These are phyloP conservation scores for Saturnispora halmiae DNA, from an alignment of 805 yeast genomes.

Conservation along the genomic window DNA sequence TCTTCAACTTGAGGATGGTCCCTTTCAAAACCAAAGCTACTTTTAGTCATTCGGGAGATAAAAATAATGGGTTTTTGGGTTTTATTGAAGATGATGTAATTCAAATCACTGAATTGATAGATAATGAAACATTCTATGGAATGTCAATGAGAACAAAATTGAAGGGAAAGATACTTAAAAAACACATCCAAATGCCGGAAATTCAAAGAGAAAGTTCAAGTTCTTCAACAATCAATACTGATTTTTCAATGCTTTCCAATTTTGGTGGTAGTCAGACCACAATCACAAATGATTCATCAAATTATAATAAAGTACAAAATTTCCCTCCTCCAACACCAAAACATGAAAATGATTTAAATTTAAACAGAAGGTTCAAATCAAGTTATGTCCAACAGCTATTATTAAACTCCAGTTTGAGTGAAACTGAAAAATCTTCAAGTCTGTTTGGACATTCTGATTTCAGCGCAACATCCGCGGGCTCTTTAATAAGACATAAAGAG, in stretches of 20 bases:
- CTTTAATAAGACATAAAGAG: slow-evolving; percentile 61
- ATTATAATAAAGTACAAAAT: background rate
- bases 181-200: slow-evolving; percentile 50
- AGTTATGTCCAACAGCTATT: slow-evolving; percentile 23
- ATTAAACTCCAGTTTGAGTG: slow-evolving; percentile 22
- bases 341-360: slow-evolving; percentile 16
- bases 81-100: slow-evolving; percentile 90
- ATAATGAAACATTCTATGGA: slow-evolving; percentile 93
- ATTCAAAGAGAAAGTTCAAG: slow-evolving; percentile 9
- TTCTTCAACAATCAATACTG: slow-evolving; percentile 12
- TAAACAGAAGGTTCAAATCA: slow-evolving; percentile 13
- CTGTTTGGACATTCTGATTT: slow-evolving; percentile 55
- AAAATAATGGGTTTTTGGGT: slow-evolving; percentile 73
- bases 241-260: slow-evolving; percentile 8
- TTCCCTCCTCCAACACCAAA: slow-evolving; percentile 30
- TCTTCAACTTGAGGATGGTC: slow-evolving; percentile 7
- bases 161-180: slow-evolving; percentile 80
- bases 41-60: slow-evolving; percentile 92
- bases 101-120: slow-evolving; percentile 66
- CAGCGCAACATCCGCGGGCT: slow-evolving; percentile 87
- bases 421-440: slow-evolving; percentile 33
- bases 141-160: slow-evolving; percentile 67
- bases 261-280: slow-evolving; percentile 1
- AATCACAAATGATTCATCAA: background rate
- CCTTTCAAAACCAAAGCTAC: slow-evolving; percentile 41